These are phyloP conservation scores for Hyphopichia homilentoma DNA, from an alignment of 805 yeast genomes.

Conservation along the genomic window DNA sequence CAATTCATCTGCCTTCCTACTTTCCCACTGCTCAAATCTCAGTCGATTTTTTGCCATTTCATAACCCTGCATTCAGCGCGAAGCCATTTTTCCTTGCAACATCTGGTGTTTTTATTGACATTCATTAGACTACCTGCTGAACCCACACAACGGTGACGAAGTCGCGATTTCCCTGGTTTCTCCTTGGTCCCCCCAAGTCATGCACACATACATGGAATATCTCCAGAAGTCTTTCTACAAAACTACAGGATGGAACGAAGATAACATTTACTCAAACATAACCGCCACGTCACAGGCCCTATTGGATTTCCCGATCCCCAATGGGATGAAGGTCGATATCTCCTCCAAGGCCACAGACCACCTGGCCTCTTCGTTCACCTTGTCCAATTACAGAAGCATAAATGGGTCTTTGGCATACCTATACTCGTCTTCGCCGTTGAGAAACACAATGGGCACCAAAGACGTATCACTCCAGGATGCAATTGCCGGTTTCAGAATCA, in stretches of 20 bases:
- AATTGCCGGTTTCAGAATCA: conserved; percentile 61
- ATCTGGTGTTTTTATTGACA: too few species aligned
- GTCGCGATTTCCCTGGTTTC: too few species aligned
- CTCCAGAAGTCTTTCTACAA: conserved; percentile 68
- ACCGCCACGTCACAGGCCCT: conserved; percentile 67
- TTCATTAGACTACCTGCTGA: too few species aligned
- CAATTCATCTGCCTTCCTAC: too few species aligned
- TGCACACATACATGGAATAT: conserved; percentile 87
- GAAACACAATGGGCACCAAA: conserved; percentile 47
- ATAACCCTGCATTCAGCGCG: too few species aligned
- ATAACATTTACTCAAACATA: conserved; percentile 71
- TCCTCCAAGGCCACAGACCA: conserved; percentile 66
- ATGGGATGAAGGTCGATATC: conserved; percentile 59
- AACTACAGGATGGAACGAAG: conserved; percentile 74
- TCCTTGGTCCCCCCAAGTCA: too few species aligned
- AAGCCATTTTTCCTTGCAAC: too few species aligned
- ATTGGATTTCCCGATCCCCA: conserved; percentile 71
- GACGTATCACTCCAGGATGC: conserved; percentile 61
- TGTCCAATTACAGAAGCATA: conserved; percentile 60
- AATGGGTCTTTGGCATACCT: conserved; percentile 83
- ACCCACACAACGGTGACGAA: too few species aligned
- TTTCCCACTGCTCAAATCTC: too few species aligned
- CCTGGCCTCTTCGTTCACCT: conserved; percentile 69
- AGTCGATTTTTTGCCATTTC: too few species aligned
- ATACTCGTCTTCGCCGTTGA: conserved; percentile 61